These are phyloP conservation scores for Tuber indicum DNA, from an alignment of 495 filamentous ascomycete species.

Conservation along the genomic window DNA sequence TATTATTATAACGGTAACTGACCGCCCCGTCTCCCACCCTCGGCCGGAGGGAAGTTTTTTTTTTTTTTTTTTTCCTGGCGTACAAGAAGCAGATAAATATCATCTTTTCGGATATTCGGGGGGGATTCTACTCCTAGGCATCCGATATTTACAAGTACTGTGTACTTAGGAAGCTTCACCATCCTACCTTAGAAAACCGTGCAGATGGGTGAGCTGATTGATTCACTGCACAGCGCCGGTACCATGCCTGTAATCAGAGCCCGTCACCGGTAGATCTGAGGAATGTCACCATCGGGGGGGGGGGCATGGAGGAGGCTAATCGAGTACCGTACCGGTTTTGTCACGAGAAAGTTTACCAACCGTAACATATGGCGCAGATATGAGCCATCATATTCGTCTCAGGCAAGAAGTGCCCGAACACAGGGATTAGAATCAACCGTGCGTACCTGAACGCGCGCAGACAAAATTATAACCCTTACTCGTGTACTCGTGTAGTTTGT, in stretches of 20 bases:
- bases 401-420: too few relatives aligned
- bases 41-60: not conserved
- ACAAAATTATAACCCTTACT: too few relatives aligned
- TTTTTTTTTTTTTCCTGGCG: too few relatives aligned
- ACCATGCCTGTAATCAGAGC: not conserved
- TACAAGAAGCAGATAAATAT: not conserved
- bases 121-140: not conserved
- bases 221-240: not conserved
- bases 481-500: too few relatives aligned
- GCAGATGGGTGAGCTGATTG: not conserved
- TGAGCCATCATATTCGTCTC: too few relatives aligned
- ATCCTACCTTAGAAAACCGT: not conserved
- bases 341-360: not conserved
- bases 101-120: not conserved
- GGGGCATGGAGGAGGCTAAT: too few relatives aligned
- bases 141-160: not conserved
- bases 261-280: not conserved
- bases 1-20: not conserved
- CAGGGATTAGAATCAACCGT: too few relatives aligned
- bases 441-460: too few relatives aligned
- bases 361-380: not conserved
- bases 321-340: too few relatives aligned
- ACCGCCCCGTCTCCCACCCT: not conserved
- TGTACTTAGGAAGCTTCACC: not conserved
- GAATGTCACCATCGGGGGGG: not conserved